Base-by-base conservation (phyloP, 2,329 filamentous ascomycete species). In the Lojkania enalia region DNA sequence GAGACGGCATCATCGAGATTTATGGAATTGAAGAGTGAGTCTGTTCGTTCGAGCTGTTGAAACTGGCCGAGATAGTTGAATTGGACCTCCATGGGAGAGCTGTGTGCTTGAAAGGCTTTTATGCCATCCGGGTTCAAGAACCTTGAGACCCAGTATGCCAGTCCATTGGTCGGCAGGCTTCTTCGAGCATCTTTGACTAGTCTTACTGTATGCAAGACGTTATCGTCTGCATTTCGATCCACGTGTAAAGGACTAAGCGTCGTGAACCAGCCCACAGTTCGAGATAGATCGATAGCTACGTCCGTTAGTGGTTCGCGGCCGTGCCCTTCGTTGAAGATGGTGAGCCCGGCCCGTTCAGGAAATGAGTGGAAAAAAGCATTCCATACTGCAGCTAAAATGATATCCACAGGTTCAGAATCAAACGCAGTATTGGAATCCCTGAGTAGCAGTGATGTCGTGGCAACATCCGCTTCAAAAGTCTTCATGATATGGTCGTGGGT, bases 281-380 rank as follows among this genome's bases (percentile, higher is more conserved):
- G 19, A 25, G 46, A 50, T 6, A 52, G 30, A 18, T 52, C 49
- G 15, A 52, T 50, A 13, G 16, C 35, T 27, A 27, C 23, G 23
- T 27, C 23, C 23, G 23, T 27, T 27, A 27, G 23, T 3, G 46
- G 45, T 25, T 52, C 47, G 14, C 49, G 43, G 12, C 49, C 49
- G 35, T 52, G 49, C 5, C 39, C 40, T 45, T 50, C 49, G 20
- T 41, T 36, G n/a, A 43, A 50, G 18, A 52, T 3, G 1, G 73
- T 71, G 0, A 78, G 80, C 0, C 70, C 57, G 0, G 48, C 37
- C 12, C 79, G 70, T 41, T 82, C 77, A 4, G 69, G 63, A 43
- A 83, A 82, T 0, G 71, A 74, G 44, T 74, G 73, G 2, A 69
- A 61, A 54, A 82, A 82, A 0, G 79, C 78, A 1, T 79, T 69